Evolutionary conservation across 2,329 filamentous ascomycete species (phyloP), one percentile per base, ranked within the genome.

Genomic region (Trichoderma lentiforme): DNA sequence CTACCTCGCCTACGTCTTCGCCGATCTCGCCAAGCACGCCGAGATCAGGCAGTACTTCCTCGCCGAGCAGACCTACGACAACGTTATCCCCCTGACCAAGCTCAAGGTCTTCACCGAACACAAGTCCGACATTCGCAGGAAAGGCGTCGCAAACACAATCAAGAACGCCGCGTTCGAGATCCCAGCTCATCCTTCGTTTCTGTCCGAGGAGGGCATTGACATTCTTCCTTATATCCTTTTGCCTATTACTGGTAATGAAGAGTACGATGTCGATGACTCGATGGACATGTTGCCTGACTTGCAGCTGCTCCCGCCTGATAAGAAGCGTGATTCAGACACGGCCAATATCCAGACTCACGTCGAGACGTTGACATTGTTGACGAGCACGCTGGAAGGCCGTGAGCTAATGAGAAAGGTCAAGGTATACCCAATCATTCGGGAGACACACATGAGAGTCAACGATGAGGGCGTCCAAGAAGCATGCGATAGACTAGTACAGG

Each of bases 21-120:
- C 96, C 53, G 95, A 99, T 80, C 86, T 99, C 11, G 92, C 94
- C 64, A 97, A 94, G 82, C 91, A 95, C 77, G 85, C 89, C 43
- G 88, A 93, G 75, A 89, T 94, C 24, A 88, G 93, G 34, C 86
- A 88, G 65, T 93, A 96, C 83, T 93, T 97, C 75, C 86, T 93
- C 6, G 87, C 86, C 15, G 85, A 88, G 69, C 92, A 97, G 79
- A 83, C 88, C 1, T 95, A 97, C 80, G 94, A 97, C 79, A 86
- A 84, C 1, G 89, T 97, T 15, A 90, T 98, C n/a, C 96, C 96
- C 2, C 86, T 98, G 62, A 93, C 92, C 63, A 98, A 98, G 84
- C 86, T 99, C 73, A 92, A 92, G 73, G 95, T 98, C 72, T 98
- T 98, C 81, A 98, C 96, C 1, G 94, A 97, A 81, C 94, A 98